phyloP scores from a whole-genome alignment of 768 basidiomycete species.

The Crucibulum laeve region DNA sequence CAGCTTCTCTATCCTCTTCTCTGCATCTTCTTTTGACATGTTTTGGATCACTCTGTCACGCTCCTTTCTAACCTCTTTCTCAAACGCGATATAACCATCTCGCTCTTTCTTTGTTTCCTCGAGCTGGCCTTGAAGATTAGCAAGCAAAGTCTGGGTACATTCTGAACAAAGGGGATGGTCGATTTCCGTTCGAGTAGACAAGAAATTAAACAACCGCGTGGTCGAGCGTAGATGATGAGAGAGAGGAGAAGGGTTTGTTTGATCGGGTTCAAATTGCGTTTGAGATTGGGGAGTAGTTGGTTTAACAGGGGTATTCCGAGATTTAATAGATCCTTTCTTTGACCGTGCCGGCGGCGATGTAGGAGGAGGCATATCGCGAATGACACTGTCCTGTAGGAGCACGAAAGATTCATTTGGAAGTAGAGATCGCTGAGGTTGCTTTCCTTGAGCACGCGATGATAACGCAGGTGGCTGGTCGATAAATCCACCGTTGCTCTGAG shows the following conservation, averaged over 20 bases:
- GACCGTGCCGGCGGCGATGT: slow-evolving; percentile 34
- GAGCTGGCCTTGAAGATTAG: slow-evolving; percentile 70
- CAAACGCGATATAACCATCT: slow-evolving; percentile 91
- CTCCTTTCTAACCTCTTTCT: slow-evolving; percentile 81
- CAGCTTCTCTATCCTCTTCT: slow-evolving; percentile 69
- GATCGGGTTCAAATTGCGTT: slow-evolving; percentile 42
- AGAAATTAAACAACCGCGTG: slow-evolving; percentile 67
- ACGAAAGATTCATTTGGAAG: slow-evolving; percentile 89
- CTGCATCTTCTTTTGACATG: slow-evolving; percentile 57
- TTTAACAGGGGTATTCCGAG: slow-evolving; percentile 21
- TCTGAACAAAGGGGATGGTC: slow-evolving; percentile 96
- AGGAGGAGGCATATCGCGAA: slow-evolving; percentile 63
- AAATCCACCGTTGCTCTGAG: slow-evolving; percentile 35
- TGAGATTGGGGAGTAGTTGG: slow-evolving; percentile 18
- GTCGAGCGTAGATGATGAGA: slow-evolving; percentile 78
- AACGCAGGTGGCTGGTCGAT: slow-evolving; percentile 29
- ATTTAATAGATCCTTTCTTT: slow-evolving; percentile 41
- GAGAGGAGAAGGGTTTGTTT: slow-evolving; percentile 65
- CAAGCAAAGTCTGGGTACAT: slow-evolving; percentile 81
- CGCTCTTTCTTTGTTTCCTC: slow-evolving; percentile 90
- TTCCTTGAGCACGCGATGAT: slow-evolving; percentile 55
- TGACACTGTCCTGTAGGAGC: slow-evolving; percentile 79
- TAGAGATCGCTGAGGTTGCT: slow-evolving; percentile 51
- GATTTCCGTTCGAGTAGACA: slow-evolving; percentile 73
- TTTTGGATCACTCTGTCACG: slow-evolving; percentile 67